Conservation (phyloP, 2,329 filamentous ascomycete genomes). For the Calonectria pseudoreteaudii region DNA sequence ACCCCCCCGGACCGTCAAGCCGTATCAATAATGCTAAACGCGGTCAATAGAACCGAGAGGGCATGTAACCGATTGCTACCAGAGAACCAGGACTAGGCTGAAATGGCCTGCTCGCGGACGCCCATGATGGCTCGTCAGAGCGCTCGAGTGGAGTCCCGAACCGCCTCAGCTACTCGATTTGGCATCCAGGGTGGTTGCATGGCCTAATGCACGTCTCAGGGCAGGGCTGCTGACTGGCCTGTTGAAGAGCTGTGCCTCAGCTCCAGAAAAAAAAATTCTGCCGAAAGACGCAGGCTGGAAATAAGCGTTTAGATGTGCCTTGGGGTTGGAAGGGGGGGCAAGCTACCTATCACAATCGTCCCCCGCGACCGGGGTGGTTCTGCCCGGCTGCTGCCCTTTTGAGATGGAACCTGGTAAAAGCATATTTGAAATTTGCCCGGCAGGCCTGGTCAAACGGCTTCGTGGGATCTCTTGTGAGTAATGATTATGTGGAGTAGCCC, state of each 20-base stretch:
- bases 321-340: too few relatives aligned
- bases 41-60: background rate
- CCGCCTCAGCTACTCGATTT: background rate
- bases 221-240: background rate
- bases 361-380: background rate
- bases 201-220: conserved; percentile 6
- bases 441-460: too few relatives aligned
- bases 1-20: background rate
- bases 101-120: background rate
- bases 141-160: background rate
- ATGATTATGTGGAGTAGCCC: background rate
- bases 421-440: background rate
- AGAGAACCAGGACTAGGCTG: background rate
- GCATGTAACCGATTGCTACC: background rate
- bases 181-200: background rate
- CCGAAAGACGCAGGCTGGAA: background rate
- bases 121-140: background rate
- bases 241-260: background rate
- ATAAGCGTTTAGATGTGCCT: background rate
- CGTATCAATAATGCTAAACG: background rate
- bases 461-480: background rate
- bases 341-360: background rate
- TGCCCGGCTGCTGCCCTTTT: background rate
- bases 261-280: background rate
- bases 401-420: background rate